A percentile compares a stretch with the other conserved stretches of the same genome.
phyloP scores from a whole-genome alignment of 306 rosid species.

The Boehmeria nivea region DNA sequence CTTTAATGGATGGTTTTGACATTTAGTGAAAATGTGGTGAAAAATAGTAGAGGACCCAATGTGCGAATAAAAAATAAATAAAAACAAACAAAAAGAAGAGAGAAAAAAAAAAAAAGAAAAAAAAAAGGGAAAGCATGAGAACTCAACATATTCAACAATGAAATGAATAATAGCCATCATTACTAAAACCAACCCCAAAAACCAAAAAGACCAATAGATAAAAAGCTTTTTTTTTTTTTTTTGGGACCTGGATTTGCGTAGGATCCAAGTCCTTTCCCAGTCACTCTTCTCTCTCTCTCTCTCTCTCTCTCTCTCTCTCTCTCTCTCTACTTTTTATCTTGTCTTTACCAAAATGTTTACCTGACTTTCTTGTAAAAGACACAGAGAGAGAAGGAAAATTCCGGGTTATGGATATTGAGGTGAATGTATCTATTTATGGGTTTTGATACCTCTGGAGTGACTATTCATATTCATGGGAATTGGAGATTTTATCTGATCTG shows the following conservation, averaged over 20 bases:
- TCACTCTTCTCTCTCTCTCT: conserved; percentile 17
- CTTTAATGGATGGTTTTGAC: conserved; percentile 35
- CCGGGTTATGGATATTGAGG: conserved; percentile 18
- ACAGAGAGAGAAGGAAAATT: conserved; percentile 19
- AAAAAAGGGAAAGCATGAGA: neutral
- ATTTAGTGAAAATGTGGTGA: conserved; percentile 46
- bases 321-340: too few species aligned
- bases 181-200: too few species aligned
- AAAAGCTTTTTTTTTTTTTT: conserved; percentile 27
- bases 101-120: neutral
- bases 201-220: neutral
- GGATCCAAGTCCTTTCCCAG: conserved; percentile 45
- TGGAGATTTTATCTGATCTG: conserved; percentile 41
- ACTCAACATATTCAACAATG: conserved; percentile 7
- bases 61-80: conserved; percentile 16
- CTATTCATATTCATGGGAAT: conserved; percentile 35
- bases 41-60: conserved; percentile 46
- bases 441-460: conserved; percentile 30
- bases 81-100: neutral
- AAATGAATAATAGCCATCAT: neutral
- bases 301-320: too few species aligned
- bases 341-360: conserved; percentile 13
- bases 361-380: conserved; percentile 5
- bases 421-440: conserved; percentile 24
- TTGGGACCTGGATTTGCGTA: conserved; percentile 45